phyloP scores from a whole-genome alignment of 2,329 filamentous ascomycete species.

The Penicillium hordei region DNA sequence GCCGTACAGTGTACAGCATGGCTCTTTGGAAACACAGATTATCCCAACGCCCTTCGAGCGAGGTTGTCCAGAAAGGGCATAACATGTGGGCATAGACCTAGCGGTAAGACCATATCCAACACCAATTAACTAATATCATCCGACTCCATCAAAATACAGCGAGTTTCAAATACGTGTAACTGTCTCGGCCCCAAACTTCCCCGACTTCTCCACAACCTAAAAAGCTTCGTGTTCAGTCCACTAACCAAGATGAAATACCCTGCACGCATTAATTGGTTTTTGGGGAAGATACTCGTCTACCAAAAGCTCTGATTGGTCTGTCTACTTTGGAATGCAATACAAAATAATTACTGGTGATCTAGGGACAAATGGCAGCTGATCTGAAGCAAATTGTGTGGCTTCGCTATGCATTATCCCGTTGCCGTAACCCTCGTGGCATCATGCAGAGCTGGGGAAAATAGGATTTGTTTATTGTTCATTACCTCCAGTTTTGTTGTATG shows the following conservation, averaged over 20 bases:
- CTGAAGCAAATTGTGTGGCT: not conserved
- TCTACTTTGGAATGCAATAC: not conserved
- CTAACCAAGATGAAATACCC: not conserved
- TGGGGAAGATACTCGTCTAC: not conserved
- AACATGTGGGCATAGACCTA: not conserved
- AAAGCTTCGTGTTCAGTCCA: not conserved
- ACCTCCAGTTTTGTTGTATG: not conserved
- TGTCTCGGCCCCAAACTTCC: not conserved
- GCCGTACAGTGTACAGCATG: not conserved
- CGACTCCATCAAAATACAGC: not conserved
- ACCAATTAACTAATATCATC: not conserved
- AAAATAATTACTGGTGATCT: not conserved
- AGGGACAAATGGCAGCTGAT: not conserved
- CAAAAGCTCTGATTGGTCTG: not conserved
- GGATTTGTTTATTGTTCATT: not conserved
- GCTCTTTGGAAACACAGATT: not conserved
- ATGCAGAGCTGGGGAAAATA: not conserved
- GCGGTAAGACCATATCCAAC: not conserved
- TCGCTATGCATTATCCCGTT: slow-evolving; percentile 6
- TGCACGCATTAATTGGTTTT: not conserved
- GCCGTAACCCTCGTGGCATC: not conserved
- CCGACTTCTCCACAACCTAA: not conserved
- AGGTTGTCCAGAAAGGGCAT: not conserved
- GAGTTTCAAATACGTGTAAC: not conserved
- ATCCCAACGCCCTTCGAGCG: not conserved